Conservation (phyloP, 768 basidiomycete species). For the Hypholoma fasciculare region DNA sequence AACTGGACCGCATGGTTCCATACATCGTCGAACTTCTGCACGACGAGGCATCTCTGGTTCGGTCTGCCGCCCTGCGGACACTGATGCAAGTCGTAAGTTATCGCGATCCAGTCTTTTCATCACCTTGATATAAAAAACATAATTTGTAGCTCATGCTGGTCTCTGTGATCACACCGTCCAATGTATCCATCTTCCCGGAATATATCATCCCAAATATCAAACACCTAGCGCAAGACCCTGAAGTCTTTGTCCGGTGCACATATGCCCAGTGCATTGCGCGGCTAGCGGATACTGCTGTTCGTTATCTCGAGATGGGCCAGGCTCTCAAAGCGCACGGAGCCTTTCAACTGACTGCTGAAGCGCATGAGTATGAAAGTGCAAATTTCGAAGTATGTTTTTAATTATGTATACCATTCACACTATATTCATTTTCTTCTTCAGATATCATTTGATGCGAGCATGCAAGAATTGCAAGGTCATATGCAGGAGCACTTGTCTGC, state of each 20-base stretch:
- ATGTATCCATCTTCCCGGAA: constrained; percentile 85
- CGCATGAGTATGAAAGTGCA: constrained; percentile 73
- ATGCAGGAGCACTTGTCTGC: constrained; percentile 88
- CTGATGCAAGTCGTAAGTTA: constrained; percentile 79
- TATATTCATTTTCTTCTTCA: constrained; percentile 26
- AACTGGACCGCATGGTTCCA: constrained; percentile 90
- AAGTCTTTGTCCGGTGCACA: constrained; percentile 76
- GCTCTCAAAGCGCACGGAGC: constrained; percentile 83
- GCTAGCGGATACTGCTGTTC: constrained; percentile 82
- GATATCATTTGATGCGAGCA: constrained; percentile 88
- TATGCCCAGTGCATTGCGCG: constrained; percentile 85
- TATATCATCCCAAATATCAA: constrained; percentile 92
- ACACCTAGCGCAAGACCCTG: constrained; percentile 79
- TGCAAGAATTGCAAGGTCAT: constrained; percentile 81
- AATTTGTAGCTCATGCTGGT: constrained; percentile 48
- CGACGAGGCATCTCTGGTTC: constrained; percentile 82
- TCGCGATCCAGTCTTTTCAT: not conserved
- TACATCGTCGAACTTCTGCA: constrained; percentile 87
- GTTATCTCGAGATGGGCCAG: constrained; percentile 93
- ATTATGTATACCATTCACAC: not conserved
- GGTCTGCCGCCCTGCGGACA: constrained; percentile 75
- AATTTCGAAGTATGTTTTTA: constrained; percentile 68
- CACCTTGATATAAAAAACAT: not conserved
- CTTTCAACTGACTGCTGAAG: constrained; percentile 61
- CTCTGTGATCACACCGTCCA: constrained; percentile 82